Evolutionary conservation across 768 basidiomycete species (phyloP).

Genomic region (Gloeopeniophorella convolvens): DNA sequence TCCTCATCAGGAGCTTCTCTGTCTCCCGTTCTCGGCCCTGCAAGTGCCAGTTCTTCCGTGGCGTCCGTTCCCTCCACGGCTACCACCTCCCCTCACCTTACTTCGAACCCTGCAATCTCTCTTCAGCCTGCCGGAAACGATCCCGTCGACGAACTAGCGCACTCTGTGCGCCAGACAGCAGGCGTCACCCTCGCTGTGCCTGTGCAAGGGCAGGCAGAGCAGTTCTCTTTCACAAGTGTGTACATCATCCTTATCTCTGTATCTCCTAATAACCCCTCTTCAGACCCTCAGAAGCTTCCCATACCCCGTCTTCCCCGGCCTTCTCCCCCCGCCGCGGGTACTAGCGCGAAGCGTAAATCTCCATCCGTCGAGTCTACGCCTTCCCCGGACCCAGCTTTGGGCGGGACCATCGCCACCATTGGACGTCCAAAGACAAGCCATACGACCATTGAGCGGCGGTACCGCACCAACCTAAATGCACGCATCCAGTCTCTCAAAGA

Average conservation of each 20-base stretch:
- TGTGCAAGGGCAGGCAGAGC: conserved; percentile 31
- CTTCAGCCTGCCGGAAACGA: conserved; percentile 23
- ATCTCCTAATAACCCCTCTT: not conserved
- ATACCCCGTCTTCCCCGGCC: conserved; percentile 45
- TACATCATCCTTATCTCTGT: not conserved
- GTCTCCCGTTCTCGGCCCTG: conserved; percentile 41
- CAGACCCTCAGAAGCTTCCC: conserved; percentile 34
- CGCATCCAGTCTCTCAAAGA: conserved; percentile 75
- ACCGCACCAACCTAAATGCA: conserved; percentile 84
- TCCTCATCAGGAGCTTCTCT: conserved; percentile 50
- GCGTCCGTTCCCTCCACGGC: conserved; percentile 5
- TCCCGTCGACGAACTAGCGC: conserved; percentile 32
- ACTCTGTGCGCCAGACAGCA: conserved; percentile 32
- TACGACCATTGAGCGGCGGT: conserved; percentile 83
- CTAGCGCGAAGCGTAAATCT: conserved; percentile 17
- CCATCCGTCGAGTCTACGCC: conserved; percentile 20
- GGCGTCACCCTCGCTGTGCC: conserved; percentile 35
- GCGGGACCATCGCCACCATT: conserved; percentile 22
- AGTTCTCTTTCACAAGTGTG: conserved; percentile 24
- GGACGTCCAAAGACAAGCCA: conserved; percentile 78
- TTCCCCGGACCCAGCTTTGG: conserved; percentile 14
- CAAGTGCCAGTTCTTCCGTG: conserved; percentile 27
- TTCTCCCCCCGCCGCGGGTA: conserved; percentile 36
- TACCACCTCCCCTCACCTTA: conserved; percentile 27
- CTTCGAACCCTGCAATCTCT: conserved; percentile 32